Percentiles rank a stretch among this genome's conserved stretches.
These are phyloP conservation scores for Adansonia gregorii DNA, from an alignment of 441 rosid genomes.

Conservation along the genomic window DNA sequence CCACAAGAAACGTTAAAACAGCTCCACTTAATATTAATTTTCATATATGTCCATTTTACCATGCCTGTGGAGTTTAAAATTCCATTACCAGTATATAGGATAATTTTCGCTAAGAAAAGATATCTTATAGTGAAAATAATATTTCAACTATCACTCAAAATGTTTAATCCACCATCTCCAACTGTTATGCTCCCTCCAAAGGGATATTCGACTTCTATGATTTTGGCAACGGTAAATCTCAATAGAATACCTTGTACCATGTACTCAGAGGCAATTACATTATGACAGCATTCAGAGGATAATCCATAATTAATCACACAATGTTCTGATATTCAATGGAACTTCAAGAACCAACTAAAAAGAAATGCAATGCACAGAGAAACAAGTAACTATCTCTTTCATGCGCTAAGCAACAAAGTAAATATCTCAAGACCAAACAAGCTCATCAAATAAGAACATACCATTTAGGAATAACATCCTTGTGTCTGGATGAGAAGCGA, in stretches of 20 bases:
- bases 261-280: not conserved
- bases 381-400: not conserved
- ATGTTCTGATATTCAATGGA: not conserved
- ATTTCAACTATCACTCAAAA: not conserved
- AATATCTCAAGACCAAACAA: conserved; percentile 18
- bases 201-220: not conserved
- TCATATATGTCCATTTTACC: not conserved
- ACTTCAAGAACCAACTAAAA: not conserved
- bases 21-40: conserved; percentile 1
- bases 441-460: conserved; percentile 43
- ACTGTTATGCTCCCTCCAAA: not conserved
- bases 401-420: conserved; percentile 3
- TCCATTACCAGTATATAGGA: not conserved
- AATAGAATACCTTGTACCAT: not conserved
- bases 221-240: not conserved
- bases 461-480: conserved; percentile 97
- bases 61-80: not conserved
- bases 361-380: not conserved
- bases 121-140: not conserved
- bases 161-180: not conserved
- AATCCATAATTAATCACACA: conserved; percentile 5
- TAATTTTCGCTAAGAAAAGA: not conserved
- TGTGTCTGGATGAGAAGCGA: conserved; percentile 97
- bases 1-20: not conserved
- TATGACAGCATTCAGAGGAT: not conserved